A percentile compares a stretch with the other conserved stretches of the same genome.
phyloP scores from a whole-genome alignment of 1,139 yeast genomes.

The Scheffersomyces illinoinensis region DNA sequence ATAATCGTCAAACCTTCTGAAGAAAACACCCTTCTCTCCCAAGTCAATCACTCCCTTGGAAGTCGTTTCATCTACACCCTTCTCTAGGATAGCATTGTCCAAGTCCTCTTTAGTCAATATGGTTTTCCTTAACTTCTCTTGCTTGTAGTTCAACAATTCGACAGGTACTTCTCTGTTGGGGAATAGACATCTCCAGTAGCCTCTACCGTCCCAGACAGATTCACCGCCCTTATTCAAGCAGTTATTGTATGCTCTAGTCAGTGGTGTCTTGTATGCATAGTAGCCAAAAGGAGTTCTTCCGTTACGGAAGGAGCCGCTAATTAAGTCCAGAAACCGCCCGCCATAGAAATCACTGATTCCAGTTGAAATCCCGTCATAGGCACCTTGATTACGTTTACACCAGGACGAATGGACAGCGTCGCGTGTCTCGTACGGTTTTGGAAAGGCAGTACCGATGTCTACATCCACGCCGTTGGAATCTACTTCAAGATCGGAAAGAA shows the following conservation, averaged over 20 bases:
- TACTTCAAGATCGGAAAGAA: slow-evolving; percentile 2
- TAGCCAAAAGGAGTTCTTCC: slow-evolving; percentile 46
- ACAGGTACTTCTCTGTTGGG: slow-evolving; percentile 54
- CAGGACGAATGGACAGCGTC: not conserved
- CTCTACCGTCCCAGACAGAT: slow-evolving; percentile 76
- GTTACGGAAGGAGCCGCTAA: slow-evolving; percentile 4
- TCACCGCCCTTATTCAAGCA: slow-evolving; percentile 67
- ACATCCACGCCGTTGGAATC: not conserved
- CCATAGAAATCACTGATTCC: not conserved
- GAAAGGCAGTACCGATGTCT: slow-evolving; percentile 2
- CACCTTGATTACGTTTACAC: not conserved
- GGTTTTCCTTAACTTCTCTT: slow-evolving; percentile 21
- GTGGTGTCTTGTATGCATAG: slow-evolving; percentile 63
- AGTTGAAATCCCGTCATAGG: not conserved
- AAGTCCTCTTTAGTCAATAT: slow-evolving; percentile 57
- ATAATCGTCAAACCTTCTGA: slow-evolving; percentile 63
- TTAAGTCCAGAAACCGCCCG: not conserved
- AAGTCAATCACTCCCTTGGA: slow-evolving; percentile 32
- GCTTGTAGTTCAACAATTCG: slow-evolving; percentile 31
- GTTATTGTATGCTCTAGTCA: slow-evolving; percentile 55
- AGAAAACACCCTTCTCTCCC: slow-evolving; percentile 44
- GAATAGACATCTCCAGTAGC: slow-evolving; percentile 86
- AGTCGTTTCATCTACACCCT: slow-evolving; percentile 5
- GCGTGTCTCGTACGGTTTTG: slow-evolving; percentile 3
- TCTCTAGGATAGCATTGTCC: slow-evolving; percentile 20